Evolutionary conservation across 2,329 filamentous ascomycete species (phyloP), one percentile per base, ranked within the genome.

Genomic region (Gaeumannomyces tritici): DNA sequence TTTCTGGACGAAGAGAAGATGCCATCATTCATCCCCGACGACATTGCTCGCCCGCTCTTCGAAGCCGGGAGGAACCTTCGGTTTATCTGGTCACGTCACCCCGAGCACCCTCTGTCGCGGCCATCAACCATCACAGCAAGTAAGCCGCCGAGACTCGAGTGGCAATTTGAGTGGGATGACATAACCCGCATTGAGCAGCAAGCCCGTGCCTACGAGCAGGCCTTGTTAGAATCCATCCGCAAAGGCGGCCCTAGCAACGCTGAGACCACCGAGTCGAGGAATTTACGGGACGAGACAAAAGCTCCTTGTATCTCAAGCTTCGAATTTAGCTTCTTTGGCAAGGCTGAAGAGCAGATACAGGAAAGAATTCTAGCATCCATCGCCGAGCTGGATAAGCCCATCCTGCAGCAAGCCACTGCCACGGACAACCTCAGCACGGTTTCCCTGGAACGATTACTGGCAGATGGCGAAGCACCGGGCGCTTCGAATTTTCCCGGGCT

Each of bases 41-140:
- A 95, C 63, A 83, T 93, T 66, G 87, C 85, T 3, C 80, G 83
- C 60, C 77, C 80, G 6, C 84, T 95, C n/a, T 93, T 93, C 66
- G 90, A 96, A 70, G 89, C 87, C 4, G 91, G 90, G 4, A 84
- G 83, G 68, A 93, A 89, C 70, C 74, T 96, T 59, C 84, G 89
- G 9, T 86, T 95, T 62, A 78, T 96, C 59, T 83, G 86, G 67
- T 76, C 79, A 27, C 85, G 89, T 67, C 89, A 95, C 70, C 83
- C 89, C 6, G 78, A 86, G 2, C 89, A 96, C 70, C 85, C 88
- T 0, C 76, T 95, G 55, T 82, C 84, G 18, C 79, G 79, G 55
- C 69, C 77, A n/a, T 76, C 78, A 29, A 75, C 81, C 7, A 71
- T 84, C 7, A 67, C 70, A 12, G 71, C 75, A 15, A 76, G 78